Base-by-base conservation (phyloP, 768 basidiomycete genomes). In the Coprinellus aureogranulatus region DNA sequence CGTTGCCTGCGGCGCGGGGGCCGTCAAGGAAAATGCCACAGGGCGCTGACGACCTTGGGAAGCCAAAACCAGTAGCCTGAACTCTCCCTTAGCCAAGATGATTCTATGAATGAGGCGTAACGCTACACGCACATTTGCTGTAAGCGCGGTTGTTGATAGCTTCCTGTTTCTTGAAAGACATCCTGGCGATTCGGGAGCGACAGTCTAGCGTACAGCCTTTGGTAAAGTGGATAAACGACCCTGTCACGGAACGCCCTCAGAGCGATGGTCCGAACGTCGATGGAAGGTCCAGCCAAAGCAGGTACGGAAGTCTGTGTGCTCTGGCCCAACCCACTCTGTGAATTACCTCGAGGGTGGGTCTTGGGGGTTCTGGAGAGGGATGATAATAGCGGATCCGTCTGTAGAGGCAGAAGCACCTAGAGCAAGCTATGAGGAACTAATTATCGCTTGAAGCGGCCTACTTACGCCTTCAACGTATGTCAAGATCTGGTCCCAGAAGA, bases 401-500 rank as follows among this genome's bases (percentile, higher is more conserved):
- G 53, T 54, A 55, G 25, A 18, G 53, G 53, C 25, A 45, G 41
- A 14, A 54, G 26, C 18, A 28, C 42, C 53, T 54, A 42, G 30
- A 10, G n/a, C 11, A 25, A 8, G 40, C 31, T 42, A n/a, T 34
- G 18, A 34, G 50, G 9, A 8, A 54, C 22, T 40, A 27, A 47
- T 58, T 58, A 30, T 55, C 16, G 18, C 28, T 16, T 47, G 11
- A 6, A 5, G n/a, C 22, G 30, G 31, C 22, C 25, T 10, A 78
- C 86, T 67, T 64, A 93, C 91, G 54, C 90, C 92, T 79, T 94
- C 92, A 31, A 93, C 77, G 67, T 94, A 94, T 8, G 92, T 89
- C 6, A 94, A 75, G 26, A 94, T 86, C 59, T 90, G 86, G 63
- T 89, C 89, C 89, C 91, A 96, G 72, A 97, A 97, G 77, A 96